Percentiles rank a stretch among this genome's conserved stretches.
Conservation (phyloP, 2,329 filamentous ascomycete species). For the Nemania serpens region DNA sequence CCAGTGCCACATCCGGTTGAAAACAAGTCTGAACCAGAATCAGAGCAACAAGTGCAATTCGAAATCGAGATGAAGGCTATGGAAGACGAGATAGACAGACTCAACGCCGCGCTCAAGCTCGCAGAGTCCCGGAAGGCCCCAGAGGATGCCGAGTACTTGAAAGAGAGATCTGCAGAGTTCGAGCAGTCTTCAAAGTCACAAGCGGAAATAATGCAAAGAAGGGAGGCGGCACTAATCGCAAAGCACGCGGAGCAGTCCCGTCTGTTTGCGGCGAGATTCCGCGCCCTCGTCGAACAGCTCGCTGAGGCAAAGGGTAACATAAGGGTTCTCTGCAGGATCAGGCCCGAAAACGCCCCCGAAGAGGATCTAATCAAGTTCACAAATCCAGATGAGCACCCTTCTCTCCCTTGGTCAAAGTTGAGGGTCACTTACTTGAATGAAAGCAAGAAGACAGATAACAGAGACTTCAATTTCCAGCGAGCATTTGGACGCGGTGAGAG, state of each 20-base stretch:
- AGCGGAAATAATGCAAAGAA: not conserved
- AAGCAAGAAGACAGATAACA: conserved; percentile 71
- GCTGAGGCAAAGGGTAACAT: conserved; percentile 97
- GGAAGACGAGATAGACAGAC: conserved; percentile 7
- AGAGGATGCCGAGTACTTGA: not conserved
- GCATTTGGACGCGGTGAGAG: conserved; percentile 78
- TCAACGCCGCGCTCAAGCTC: not conserved
- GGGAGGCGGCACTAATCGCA: not conserved
- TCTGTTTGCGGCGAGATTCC: conserved; percentile 31
- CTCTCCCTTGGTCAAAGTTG: conserved; percentile 80
- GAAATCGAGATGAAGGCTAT: not conserved
- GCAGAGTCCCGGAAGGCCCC: too few relatives aligned
- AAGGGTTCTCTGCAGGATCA: conserved; percentile 91
- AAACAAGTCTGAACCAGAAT: too few relatives aligned
- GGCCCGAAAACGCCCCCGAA: conserved; percentile 66
- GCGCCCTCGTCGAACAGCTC: conserved; percentile 91
- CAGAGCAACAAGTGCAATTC: not conserved
- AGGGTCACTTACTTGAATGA: conserved; percentile 76
- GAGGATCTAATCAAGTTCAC: conserved; percentile 51
- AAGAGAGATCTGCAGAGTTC: not conserved
- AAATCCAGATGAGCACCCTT: conserved; percentile 39
- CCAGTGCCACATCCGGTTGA: too few relatives aligned
- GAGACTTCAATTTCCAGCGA: conserved; percentile 86
- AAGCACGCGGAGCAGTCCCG: not conserved
- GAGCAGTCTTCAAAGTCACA: not conserved